Conservation (phyloP, 345 rosid species). For the Arabis hirsuta region DNA sequence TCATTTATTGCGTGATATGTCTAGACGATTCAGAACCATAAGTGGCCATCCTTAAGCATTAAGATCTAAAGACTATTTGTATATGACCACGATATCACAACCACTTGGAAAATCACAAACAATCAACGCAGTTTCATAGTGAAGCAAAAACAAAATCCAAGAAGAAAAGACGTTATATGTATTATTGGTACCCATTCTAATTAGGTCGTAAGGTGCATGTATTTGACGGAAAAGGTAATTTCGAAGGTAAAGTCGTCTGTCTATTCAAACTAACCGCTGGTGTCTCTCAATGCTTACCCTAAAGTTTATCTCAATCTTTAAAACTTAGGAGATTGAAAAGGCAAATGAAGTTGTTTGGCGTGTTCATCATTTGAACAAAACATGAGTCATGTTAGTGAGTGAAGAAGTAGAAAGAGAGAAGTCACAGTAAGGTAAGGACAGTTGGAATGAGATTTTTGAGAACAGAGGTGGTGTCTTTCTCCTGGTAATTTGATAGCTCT, state of each 20-base stretch:
- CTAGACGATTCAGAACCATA: constrained; percentile 5
- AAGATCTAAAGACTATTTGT: neutral
- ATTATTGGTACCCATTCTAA: constrained; percentile 77
- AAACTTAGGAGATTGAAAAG: no score
- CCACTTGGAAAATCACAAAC: neutral
- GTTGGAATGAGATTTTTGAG: no score
- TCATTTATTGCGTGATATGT: no score
- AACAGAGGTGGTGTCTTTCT: no score
- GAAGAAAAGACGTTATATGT: constrained; percentile 23
- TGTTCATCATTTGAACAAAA: no score
- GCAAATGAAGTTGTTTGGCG: no score
- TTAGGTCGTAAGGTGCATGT: constrained; percentile 55
- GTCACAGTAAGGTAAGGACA: no score
- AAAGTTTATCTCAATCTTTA: no score
- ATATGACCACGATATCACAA: constrained; percentile 7
- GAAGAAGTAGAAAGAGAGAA: no score
- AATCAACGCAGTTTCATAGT: neutral
- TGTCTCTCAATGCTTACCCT: no score
- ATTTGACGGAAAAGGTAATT: constrained; percentile 46
- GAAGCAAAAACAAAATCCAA: neutral
- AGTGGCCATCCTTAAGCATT: constrained; percentile 11
- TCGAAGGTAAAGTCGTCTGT: constrained; percentile 45
- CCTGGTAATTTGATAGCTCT: no score
- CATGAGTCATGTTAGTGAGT: no score
- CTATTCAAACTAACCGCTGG: constrained; percentile 47